Conservation (phyloP, 2,329 filamentous ascomycete species). For the Botrytis pseudocinerea region DNA sequence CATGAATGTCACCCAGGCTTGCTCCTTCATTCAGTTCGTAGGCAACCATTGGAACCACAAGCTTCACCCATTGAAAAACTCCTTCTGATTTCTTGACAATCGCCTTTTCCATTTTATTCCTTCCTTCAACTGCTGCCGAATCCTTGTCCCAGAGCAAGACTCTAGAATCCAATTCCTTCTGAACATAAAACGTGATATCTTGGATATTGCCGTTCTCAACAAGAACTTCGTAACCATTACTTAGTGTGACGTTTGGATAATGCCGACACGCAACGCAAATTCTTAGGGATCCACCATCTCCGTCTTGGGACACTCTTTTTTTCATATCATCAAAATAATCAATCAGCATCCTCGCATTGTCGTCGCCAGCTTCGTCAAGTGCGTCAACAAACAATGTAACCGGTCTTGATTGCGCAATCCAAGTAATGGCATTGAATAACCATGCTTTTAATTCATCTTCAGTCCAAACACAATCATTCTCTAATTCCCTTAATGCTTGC, state of each 20-base stretch:
- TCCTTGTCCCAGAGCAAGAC: too few species aligned
- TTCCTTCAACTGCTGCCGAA: too few species aligned
- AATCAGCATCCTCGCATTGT: conserved; percentile 18
- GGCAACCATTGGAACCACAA: conserved; percentile 35
- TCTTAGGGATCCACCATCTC: not conserved
- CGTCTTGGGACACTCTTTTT: not conserved
- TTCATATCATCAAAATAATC: conserved; percentile 21
- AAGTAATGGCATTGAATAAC: conserved; percentile 9
- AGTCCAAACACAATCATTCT: conserved; percentile 22
- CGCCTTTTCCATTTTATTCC: conserved; percentile 24
- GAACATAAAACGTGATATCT: too few species aligned
- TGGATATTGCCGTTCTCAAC: too few species aligned
- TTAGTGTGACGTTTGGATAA: conserved; percentile 31
- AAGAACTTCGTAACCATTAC: too few species aligned
- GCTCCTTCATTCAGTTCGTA: too few species aligned
- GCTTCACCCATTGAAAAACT: conserved; percentile 44
- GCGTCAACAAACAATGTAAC: conserved; percentile 27
- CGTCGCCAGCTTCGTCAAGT: conserved; percentile 26
- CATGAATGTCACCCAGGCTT: too few species aligned
- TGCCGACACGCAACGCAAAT: conserved; percentile 35
- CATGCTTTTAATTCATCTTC: conserved; percentile 18
- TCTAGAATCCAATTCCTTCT: too few species aligned
- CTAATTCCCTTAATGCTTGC: not conserved
- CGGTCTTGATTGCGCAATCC: not conserved
- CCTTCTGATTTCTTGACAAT: conserved; percentile 39